Evolutionary conservation across 352 stramenopile species (phyloP).

Genomic region (Globisporangium megalacanthum): DNA sequence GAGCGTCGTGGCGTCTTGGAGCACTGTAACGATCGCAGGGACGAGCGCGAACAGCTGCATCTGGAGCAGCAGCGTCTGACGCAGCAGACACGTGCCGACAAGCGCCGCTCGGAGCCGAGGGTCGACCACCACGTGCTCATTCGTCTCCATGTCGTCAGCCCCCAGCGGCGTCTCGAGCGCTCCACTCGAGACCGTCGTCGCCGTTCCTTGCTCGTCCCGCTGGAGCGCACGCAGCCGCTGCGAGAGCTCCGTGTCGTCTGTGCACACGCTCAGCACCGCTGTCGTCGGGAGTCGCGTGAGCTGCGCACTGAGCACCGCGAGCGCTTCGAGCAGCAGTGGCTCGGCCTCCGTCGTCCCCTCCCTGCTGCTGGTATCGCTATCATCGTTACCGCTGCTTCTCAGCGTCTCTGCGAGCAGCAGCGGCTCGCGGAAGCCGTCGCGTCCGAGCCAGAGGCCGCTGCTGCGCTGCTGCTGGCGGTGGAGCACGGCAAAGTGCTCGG

Average conservation of each 20-base stretch:
- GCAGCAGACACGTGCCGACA: slow-evolving; percentile 24
- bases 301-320: neutral
- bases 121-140: neutral
- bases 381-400: neutral
- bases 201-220: neutral
- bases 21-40: slow-evolving; percentile 13
- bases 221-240: slow-evolving; percentile 1
- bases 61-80: slow-evolving; percentile 22
- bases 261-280: slow-evolving; percentile 4
- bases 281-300: neutral
- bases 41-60: slow-evolving; percentile 22
- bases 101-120: slow-evolving; percentile 5
- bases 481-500: slow-evolving; percentile 25
- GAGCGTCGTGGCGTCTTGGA: slow-evolving; percentile 6
- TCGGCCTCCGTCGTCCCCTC: neutral
- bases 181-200: neutral
- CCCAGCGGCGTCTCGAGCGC: neutral
- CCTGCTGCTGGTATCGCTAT: neutral
- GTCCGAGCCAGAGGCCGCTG: slow-evolving; percentile 4
- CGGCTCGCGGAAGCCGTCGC: slow-evolving; percentile 4
- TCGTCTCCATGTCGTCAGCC: slow-evolving; percentile 1
- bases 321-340: neutral
- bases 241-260: neutral
- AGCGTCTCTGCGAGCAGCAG: slow-evolving; percentile 1
- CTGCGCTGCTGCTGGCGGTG: slow-evolving; percentile 3